These are phyloP conservation scores for Cicer cuneatum DNA, from an alignment of 306 rosid species.

Conservation along the genomic window DNA sequence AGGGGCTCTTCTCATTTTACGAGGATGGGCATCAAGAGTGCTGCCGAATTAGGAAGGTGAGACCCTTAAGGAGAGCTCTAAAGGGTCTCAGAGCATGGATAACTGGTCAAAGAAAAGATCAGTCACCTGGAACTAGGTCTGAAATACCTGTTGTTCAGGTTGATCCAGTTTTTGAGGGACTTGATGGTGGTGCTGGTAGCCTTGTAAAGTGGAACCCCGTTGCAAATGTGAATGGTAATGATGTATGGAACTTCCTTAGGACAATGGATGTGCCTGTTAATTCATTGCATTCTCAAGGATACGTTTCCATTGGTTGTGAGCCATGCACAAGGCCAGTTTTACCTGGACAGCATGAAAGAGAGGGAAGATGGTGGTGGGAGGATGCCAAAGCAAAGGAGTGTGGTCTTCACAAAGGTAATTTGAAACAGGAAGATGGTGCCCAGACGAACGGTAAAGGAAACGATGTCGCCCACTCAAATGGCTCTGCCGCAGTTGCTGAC, in stretches of 20 bases:
- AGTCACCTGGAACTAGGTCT: constrained; percentile 97
- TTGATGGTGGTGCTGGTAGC: constrained; percentile 88
- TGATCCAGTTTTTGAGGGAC: constrained; percentile 93
- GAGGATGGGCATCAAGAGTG: constrained; percentile 99
- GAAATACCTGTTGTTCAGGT: constrained; percentile 92
- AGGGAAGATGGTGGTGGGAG: constrained; percentile 99
- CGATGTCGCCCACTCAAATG: constrained; percentile 51
- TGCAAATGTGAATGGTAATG: constrained; percentile 76
- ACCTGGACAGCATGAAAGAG: constrained; percentile 98
- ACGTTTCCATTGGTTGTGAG: constrained; percentile 93
- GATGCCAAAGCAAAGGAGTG: constrained; percentile 98
- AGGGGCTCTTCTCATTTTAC: constrained; percentile 93
- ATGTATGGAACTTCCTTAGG: constrained; percentile 85
- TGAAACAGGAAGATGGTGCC: constrained; percentile 63
- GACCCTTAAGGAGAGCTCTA: constrained; percentile 89
- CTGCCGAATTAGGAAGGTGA: constrained; percentile 96
- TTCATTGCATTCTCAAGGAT: constrained; percentile 82
- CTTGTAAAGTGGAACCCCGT: constrained; percentile 98
- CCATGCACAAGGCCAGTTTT: constrained; percentile 98
- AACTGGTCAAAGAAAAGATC: constrained; percentile 97
- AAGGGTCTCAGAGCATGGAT: constrained; percentile 94
- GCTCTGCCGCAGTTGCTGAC: constrained; percentile 55
- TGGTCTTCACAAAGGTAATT: constrained; percentile 96
- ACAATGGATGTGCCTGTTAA: constrained; percentile 95
- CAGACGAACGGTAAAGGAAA: constrained; percentile 61